These are phyloP conservation scores for Albatrellus ellisii DNA, from an alignment of 768 basidiomycete genomes.

Conservation along the genomic window DNA sequence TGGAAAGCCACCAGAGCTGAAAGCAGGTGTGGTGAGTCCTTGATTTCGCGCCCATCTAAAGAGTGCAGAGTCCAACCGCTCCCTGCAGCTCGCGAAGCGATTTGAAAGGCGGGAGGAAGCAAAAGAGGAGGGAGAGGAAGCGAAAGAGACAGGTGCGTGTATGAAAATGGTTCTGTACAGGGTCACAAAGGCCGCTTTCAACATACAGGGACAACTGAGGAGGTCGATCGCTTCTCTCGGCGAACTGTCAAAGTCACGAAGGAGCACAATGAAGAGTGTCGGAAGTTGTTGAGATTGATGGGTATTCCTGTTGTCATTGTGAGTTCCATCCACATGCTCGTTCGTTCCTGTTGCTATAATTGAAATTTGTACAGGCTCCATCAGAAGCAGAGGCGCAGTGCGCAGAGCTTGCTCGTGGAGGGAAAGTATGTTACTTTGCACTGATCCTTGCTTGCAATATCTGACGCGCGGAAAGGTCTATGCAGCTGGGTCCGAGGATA, in stretches of 20 bases:
- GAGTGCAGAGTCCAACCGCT: too few relatives aligned
- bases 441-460: conserved; percentile 1
- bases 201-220: conserved; percentile 64
- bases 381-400: conserved; percentile 99
- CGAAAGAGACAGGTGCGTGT: conserved; percentile 72
- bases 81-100: conserved; percentile 81
- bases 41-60: too few relatives aligned
- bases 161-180: background rate
- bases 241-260: conserved; percentile 90
- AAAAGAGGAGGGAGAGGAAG: conserved; percentile 89
- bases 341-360: background rate
- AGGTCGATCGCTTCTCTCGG: conserved; percentile 80
- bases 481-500: conserved; percentile 97
- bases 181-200: background rate
- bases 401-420: conserved; percentile 93
- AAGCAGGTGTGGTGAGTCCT: conserved; percentile 82
- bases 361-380: conserved; percentile 52
- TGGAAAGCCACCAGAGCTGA: conserved; percentile 95
- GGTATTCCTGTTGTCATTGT: conserved; percentile 94
- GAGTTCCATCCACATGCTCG: conserved; percentile 18
- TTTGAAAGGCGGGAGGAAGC: conserved; percentile 85
- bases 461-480: conserved; percentile 52
- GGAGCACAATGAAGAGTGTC: conserved; percentile 95
- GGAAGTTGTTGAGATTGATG: conserved; percentile 80
- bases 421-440: conserved; percentile 41